Evolutionary conservation across 1,139 yeast species (phyloP).

Genomic region (Blastobotrys raffinosifermentans): DNA sequence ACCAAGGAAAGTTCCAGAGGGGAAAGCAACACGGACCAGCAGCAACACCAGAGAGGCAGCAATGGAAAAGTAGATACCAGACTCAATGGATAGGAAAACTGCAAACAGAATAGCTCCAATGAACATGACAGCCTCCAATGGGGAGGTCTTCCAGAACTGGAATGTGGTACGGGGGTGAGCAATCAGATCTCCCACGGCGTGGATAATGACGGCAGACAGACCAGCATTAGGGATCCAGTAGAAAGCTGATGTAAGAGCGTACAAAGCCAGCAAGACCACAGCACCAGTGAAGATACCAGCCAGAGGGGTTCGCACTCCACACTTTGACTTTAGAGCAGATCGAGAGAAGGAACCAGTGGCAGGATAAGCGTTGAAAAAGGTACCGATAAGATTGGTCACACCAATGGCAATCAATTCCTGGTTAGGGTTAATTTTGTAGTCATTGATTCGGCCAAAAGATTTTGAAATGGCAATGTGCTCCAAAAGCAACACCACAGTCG

Average conservation of each 20-base stretch:
- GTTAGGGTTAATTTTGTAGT: slow-evolving; percentile 84
- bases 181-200: slow-evolving; percentile 87
- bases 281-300: slow-evolving; percentile 90
- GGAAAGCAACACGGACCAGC: slow-evolving; percentile 69
- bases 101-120: slow-evolving; percentile 71
- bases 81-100: slow-evolving; percentile 75
- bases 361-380: slow-evolving; percentile 90
- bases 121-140: slow-evolving; percentile 73
- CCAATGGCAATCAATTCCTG: slow-evolving; percentile 96
- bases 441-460: slow-evolving; percentile 88
- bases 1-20: slow-evolving; percentile 80
- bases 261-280: slow-evolving; percentile 75
- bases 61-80: slow-evolving; percentile 86
- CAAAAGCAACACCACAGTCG: slow-evolving; percentile 70
- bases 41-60: slow-evolving; percentile 76
- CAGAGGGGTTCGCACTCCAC: slow-evolving; percentile 92
- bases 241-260: slow-evolving; percentile 76
- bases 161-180: slow-evolving; percentile 67
- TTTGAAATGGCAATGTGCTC: slow-evolving; percentile 94
- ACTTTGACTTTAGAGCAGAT: slow-evolving; percentile 88
- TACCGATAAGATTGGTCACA: slow-evolving; percentile 81
- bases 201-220: slow-evolving; percentile 80
- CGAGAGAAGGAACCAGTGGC: slow-evolving; percentile 95
- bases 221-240: slow-evolving; percentile 89
- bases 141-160: slow-evolving; percentile 70